These are phyloP conservation scores for Linnemannia schmuckeri DNA, from an alignment of 192 early-diverging fungal genomes.

Conservation along the genomic window DNA sequence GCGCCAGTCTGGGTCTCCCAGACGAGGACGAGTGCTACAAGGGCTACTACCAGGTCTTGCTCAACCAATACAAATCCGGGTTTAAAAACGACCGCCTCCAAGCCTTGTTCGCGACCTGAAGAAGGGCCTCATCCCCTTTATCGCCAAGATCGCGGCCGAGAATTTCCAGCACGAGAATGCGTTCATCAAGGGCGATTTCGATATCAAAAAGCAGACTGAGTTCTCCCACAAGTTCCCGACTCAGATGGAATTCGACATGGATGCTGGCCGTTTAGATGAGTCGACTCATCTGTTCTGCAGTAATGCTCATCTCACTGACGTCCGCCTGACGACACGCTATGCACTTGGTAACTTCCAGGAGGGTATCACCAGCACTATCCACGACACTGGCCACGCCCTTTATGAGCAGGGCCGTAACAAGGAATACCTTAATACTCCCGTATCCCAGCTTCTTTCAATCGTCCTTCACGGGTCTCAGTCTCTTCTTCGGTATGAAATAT, in stretches of 20 bases:
- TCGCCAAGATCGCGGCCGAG: conserved; percentile 53
- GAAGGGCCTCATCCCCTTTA: conserved; percentile 52
- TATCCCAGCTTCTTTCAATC: conserved; percentile 33
- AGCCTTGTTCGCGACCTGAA: conserved; percentile 47
- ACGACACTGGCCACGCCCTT: conserved; percentile 57
- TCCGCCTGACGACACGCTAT: conserved; percentile 61
- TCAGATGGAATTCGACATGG: conserved; percentile 5
- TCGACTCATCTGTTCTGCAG: conserved; percentile 57
- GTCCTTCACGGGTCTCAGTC: conserved; percentile 59
- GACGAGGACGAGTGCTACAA: conserved; percentile 44
- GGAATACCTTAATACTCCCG: conserved; percentile 38
- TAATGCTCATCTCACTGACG: conserved; percentile 38
- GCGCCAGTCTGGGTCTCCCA: conserved; percentile 27
- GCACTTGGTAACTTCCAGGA: conserved; percentile 37
- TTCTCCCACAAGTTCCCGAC: conserved; percentile 34
- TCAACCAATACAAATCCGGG: conserved; percentile 48
- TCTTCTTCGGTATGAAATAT: conserved; percentile 3
- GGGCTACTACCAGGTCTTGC: conserved; percentile 49
- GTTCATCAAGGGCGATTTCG: conserved; percentile 32
- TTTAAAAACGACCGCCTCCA: conserved; percentile 53
- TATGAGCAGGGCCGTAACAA: conserved; percentile 57
- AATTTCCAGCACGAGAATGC: conserved; percentile 51
- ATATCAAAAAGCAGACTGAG: conserved; percentile 51
- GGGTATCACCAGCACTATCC: conserved; percentile 55
- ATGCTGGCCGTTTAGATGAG: conserved; percentile 53